A percentile compares a stretch with the other conserved stretches of the same genome.
phyloP scores from a whole-genome alignment of 148 eudicot genomes.

The Nyssa sinensis region DNA sequence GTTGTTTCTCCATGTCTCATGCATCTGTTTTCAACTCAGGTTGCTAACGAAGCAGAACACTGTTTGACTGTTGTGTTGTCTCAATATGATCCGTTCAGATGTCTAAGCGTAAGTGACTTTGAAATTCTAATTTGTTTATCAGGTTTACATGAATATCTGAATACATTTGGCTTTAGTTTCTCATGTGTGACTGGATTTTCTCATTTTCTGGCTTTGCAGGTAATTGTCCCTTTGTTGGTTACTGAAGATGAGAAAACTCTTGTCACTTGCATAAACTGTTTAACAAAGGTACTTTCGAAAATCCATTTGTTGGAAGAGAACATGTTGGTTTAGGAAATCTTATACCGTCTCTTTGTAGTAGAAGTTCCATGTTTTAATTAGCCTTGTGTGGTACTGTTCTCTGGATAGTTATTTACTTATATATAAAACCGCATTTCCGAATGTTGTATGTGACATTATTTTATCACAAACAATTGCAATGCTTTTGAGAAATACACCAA shows the following conservation, averaged over 20 bases:
- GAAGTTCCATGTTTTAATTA: not conserved
- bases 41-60: slow-evolving; percentile 75
- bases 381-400: not conserved
- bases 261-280: slow-evolving; percentile 78
- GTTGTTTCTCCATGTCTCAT: not conserved
- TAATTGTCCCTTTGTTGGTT: slow-evolving; percentile 74
- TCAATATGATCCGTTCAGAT: slow-evolving; percentile 77
- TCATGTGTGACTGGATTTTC: not conserved
- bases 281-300: slow-evolving; percentile 69
- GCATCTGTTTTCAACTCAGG: slow-evolving; percentile 33
- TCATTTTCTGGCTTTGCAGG: slow-evolving; percentile 47
- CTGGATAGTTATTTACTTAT: not conserved
- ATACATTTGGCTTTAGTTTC: not conserved
- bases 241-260: slow-evolving; percentile 93
- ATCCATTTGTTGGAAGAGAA: not conserved
- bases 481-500: not conserved
- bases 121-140: not conserved
- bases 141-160: not conserved
- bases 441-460: not conserved
- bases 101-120: slow-evolving; percentile 59
- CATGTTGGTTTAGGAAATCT: not conserved
- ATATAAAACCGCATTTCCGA: no score
- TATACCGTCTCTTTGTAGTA: not conserved
- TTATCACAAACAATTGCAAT: not conserved
- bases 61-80: slow-evolving; percentile 69